A percentile compares a stretch with the other conserved stretches of the same genome.
These are phyloP conservation scores for Fusarium xyrophilum DNA, from an alignment of 2,329 filamentous ascomycete genomes.

Conservation along the genomic window DNA sequence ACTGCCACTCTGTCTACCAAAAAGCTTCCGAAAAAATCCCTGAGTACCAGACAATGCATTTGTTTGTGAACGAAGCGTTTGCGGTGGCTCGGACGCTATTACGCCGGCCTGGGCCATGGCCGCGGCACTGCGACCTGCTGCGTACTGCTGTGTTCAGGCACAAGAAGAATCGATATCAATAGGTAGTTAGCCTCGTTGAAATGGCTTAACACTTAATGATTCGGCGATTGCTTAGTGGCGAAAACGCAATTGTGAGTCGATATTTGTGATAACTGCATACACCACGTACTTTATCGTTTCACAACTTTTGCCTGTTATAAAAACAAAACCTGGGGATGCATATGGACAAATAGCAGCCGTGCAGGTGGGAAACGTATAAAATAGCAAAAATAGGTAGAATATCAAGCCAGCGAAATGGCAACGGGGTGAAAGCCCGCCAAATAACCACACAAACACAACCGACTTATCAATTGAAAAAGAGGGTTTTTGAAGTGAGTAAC, in stretches of 20 bases:
- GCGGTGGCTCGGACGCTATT: slow-evolving; percentile 41
- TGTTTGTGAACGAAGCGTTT: slow-evolving; percentile 36
- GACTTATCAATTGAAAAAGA: slow-evolving; percentile 26
- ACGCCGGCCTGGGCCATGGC: slow-evolving; percentile 46
- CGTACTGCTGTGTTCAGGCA: slow-evolving; percentile 9
- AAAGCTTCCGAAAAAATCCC: slow-evolving; percentile 42
- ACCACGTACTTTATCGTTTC: slow-evolving; percentile 28
- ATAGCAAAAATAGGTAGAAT: slow-evolving; percentile 17
- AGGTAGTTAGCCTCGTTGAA: slow-evolving; percentile 14
- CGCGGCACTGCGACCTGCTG: slow-evolving; percentile 27
- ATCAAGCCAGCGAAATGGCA: slow-evolving; percentile 22
- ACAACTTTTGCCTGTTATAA: slow-evolving; percentile 24
- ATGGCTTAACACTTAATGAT: slow-evolving; percentile 14
- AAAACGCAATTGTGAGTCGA: slow-evolving; percentile 18
- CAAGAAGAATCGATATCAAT: slow-evolving; percentile 5
- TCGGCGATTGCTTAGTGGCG: slow-evolving; percentile 20
- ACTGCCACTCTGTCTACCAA: slow-evolving; percentile 35
- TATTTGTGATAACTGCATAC: slow-evolving; percentile 28
- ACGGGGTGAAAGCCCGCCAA: slow-evolving; percentile 26
- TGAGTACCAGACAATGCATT: slow-evolving; percentile 37
- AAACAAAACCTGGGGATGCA: slow-evolving; percentile 10
- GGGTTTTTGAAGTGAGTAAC: slow-evolving; percentile 18
- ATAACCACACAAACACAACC: slow-evolving; percentile 23
- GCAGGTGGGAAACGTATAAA: slow-evolving; percentile 26
- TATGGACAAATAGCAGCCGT: slow-evolving; percentile 18